Percentiles rank a stretch among this genome's conserved stretches.
phyloP scores from a whole-genome alignment of 2,329 filamentous ascomycete genomes.

The Teratosphaeria viscida region DNA sequence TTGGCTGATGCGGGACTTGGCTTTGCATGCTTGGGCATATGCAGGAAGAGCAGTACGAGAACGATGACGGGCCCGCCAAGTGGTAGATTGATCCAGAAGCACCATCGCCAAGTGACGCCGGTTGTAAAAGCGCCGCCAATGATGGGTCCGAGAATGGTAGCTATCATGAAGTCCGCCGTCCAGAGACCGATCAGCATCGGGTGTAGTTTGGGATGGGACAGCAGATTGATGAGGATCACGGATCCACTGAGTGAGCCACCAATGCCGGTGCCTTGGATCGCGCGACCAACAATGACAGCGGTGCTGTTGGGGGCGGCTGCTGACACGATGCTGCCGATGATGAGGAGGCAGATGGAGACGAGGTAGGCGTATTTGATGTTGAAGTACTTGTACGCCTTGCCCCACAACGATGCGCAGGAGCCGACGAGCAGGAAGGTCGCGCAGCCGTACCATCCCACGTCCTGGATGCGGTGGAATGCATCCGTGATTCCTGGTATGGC shows the following conservation, averaged over 20 bases:
- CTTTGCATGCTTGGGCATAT: conserved; percentile 29
- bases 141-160: conserved; percentile 31
- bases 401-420: conserved; percentile 20
- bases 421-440: conserved; percentile 37
- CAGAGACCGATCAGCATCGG: conserved; percentile 31
- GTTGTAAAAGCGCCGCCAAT: conserved; percentile 34
- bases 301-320: conserved; percentile 37
- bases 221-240: conserved; percentile 40
- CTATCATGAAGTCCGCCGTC: conserved; percentile 30
- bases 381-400: not conserved
- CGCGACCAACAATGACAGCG: conserved; percentile 47
- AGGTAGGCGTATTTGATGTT: conserved; percentile 26
- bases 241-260: conserved; percentile 44
- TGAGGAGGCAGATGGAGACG: conserved; percentile 35
- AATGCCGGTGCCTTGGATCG: conserved; percentile 43
- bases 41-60: conserved; percentile 24
- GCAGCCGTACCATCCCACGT: conserved; percentile 38
- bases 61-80: conserved; percentile 30
- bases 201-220: conserved; percentile 32
- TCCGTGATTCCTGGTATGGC: conserved; percentile 34
- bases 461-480: conserved; percentile 35
- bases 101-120: conserved; percentile 26
- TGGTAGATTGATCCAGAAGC: conserved; percentile 34
- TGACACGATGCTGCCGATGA: conserved; percentile 46
- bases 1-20: conserved; percentile 26